Evolutionary conservation across 345 rosid genomes (phyloP), one percentile per base, ranked within the genome.

Genomic region (Trapa bicornis): DNA sequence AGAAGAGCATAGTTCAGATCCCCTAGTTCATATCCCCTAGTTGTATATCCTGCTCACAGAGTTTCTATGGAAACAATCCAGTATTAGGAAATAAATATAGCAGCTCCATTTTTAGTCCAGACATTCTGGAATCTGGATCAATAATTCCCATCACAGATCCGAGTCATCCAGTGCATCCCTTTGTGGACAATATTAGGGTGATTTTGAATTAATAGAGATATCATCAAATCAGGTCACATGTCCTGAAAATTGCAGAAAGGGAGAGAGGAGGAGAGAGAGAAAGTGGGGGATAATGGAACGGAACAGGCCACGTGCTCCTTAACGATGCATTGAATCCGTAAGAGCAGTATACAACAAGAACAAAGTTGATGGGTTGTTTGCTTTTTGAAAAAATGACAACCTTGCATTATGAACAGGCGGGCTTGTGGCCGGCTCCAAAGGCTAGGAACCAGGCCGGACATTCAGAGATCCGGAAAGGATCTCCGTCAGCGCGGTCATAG

Each of bases 401-500:
- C 0, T 47, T 52, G 37, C 64, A 37, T 13, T 41, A 47, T 37
- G 17, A 6, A n/a, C 43, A 41, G 43, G 37, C 65, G 57, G 71
- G 65, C 47, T 4, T 15, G 37, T 15, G 37, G 47, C 47, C 63
- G 53, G 75, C 62, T 62, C 5, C 58, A 12, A 41, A 32, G 36
- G 47, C 53, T 10, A 8, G 7, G 70, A 56, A 42, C 42, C 72
- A 45, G 65, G 52, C 68, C 68, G 68, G 66, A 11, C 73, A 37
- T 32, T 36, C 53, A 70, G 66, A 33, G 74, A 53, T 2, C 75
- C 75, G 71, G 74, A 47, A 50, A 85, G 77, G 45, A 86, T 72
- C 68, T 81, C 81, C 5, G 85, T 69, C 50, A 92, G 80, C 61
- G 86, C 78, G 17, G 86, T 76, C 96, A 92, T 92, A 67, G 88